Evolutionary conservation across 1,284 basidiomycete genomes (phyloP), one percentile per base, ranked within the genome.

Genomic region (Stereum hirsutum): DNA sequence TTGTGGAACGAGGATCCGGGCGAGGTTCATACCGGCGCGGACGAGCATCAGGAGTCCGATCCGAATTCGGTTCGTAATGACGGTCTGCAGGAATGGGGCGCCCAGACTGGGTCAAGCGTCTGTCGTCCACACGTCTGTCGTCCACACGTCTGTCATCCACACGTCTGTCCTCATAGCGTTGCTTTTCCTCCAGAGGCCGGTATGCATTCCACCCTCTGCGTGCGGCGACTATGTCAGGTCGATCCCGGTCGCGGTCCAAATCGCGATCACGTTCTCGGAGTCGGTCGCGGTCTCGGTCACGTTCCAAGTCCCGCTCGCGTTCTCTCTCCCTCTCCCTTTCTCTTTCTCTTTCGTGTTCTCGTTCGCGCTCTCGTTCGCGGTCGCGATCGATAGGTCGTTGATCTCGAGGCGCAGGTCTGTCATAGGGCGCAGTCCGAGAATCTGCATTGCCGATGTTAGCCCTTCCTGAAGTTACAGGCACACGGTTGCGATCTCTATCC

Each of bases 231-330:
- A n/a, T n/a, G n/a, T n/a, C n/a, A n/a, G n/a, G n/a, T 12, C 33
- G 10, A 20, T 34, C 41, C 28, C 44, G 25, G 19, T 57, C 54
- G 32, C 53, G 44, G 31, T 60, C 55, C 39, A 54, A 52, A 17
- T 56, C 42, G 26, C 47, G 47, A 30, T 57, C 55, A n/a, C 49
- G 50, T 15, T 53, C 52, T 31, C 57, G 43, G 39, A 56, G 57
- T 20, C 56, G 48, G 24, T 57, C 54, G n/a, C 48, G 44, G 27
- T 57, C 53, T 37, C 54, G 52, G 8, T 55, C 55, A 32, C 54
- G 43, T 17, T 57, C 53, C 19, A 48, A 43, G 26, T 55, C 52
- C 33, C 53, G 50, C 10, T 53, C 54, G 33, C 54, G 43, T 34
- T n/a, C n/a, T n/a, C n/a, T n/a, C n/a, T n/a, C n/a, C n/a, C n/a